phyloP scores from a whole-genome alignment of 202 grass and related monocot genomes.

The Alloteropsis angusta region DNA sequence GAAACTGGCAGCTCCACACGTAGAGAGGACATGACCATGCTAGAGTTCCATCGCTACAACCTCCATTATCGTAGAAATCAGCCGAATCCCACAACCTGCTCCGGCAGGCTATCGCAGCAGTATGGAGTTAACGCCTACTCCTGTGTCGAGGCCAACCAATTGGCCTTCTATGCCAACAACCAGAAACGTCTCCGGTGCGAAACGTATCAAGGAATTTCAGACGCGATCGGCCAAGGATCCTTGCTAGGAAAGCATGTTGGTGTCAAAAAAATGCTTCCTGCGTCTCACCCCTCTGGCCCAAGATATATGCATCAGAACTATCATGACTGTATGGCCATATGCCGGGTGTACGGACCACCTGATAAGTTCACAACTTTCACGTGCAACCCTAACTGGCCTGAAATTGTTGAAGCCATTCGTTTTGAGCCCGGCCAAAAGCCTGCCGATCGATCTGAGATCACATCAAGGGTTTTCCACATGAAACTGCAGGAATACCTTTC shows the following conservation, averaged over 20 bases:
- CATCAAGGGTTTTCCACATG: not conserved
- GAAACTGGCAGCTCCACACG: too few relatives aligned
- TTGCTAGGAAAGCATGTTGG: rapidly evolving
- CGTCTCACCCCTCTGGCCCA: not conserved
- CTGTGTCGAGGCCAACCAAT: not conserved
- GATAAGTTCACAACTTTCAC: constrained; percentile 12
- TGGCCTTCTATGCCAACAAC: rapidly evolving
- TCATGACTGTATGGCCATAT: constrained; percentile 16
- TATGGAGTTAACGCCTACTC: not conserved
- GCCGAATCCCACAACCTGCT: not conserved
- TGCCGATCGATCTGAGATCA: not conserved
- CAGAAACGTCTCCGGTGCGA: not conserved
- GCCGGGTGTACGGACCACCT: not conserved
- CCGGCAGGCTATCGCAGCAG: not conserved
- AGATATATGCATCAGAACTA: constrained; percentile 15
- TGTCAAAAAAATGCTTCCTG: not conserved
- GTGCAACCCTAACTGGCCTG: not conserved
- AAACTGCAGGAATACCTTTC: not conserved
- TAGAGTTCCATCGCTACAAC: not conserved
- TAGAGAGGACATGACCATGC: too few relatives aligned
- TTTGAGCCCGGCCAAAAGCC: not conserved
- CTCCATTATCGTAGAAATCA: not conserved
- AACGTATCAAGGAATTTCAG: not conserved
- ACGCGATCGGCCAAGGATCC: not conserved
- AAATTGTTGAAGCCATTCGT: not conserved